These are phyloP conservation scores for Candida sanyaensis DNA, from an alignment of 1,139 yeast species.

Conservation along the genomic window DNA sequence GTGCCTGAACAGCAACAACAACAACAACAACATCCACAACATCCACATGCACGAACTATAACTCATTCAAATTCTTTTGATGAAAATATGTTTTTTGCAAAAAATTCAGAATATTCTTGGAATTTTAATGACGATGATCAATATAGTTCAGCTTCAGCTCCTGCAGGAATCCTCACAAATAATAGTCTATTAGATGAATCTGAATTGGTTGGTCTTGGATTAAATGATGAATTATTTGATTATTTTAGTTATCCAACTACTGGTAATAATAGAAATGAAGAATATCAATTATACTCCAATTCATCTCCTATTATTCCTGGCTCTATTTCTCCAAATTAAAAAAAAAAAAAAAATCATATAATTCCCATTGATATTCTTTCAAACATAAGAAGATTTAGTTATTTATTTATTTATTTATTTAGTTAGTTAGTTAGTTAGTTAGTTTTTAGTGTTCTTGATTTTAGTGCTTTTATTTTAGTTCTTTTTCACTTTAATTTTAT, in stretches of 20 bases:
- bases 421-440: no score
- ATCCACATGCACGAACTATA: neutral
- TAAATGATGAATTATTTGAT: neutral
- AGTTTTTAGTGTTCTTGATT: no score
- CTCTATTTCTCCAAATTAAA: neutral
- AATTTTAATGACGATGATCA: neutral
- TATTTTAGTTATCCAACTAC: neutral
- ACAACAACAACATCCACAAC: no score
- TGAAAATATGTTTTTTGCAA: neutral
- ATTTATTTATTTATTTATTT: neutral
- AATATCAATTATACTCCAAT: neutral
- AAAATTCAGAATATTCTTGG: neutral
- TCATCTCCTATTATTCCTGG: neutral
- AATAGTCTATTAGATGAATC: neutral
- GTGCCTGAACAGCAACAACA: no score
- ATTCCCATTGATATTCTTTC: neutral
- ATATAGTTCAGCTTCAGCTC: neutral
- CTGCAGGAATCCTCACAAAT: neutral
- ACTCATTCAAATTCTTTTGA: neutral
- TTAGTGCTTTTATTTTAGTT: no score
- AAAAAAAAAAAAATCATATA: neutral
- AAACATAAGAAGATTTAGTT: neutral
- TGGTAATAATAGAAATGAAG: neutral
- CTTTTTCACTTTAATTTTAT: no score
- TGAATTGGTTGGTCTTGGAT: neutral